Evolutionary conservation across 257 asterid genomes (phyloP).

Genomic region (Phtheirospermum japonicum): DNA sequence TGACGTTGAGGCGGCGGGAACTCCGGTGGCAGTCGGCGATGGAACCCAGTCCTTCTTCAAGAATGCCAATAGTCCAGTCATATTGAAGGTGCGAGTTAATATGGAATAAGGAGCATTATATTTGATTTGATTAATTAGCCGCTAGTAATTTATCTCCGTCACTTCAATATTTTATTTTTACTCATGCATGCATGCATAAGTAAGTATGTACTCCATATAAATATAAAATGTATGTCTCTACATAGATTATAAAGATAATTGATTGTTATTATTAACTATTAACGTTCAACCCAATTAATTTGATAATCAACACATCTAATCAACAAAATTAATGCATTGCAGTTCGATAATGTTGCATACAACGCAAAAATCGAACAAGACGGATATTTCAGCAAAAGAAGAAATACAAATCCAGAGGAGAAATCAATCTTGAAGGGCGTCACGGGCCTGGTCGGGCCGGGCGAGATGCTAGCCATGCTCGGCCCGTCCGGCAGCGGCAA

Average conservation of each 20-base stretch:
- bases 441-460: conserved; percentile 51
- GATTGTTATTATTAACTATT: too few relatives aligned
- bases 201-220: too few relatives aligned
- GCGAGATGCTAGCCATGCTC: conserved; percentile 66
- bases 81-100: conserved; percentile 36
- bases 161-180: not conserved
- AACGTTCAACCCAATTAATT: too few relatives aligned
- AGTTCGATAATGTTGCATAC: conserved; percentile 60
- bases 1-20: conserved; percentile 32
- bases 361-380: conserved; percentile 29
- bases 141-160: not conserved
- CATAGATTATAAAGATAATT: too few relatives aligned
- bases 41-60: conserved; percentile 37
- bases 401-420: conserved; percentile 32
- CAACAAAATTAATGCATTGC: too few relatives aligned
- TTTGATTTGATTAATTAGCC: not conserved
- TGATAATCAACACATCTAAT: too few relatives aligned
- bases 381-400: conserved; percentile 27
- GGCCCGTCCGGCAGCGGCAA: conserved; percentile 83
- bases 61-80: conserved; percentile 46
- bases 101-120: too few relatives aligned
- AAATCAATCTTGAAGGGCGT: conserved; percentile 51
- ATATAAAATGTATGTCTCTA: too few relatives aligned
- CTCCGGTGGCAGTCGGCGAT: not conserved
- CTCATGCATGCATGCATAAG: not conserved